These are phyloP conservation scores for Talaromyces albobiverticillius DNA, from an alignment of 2,329 filamentous ascomycete genomes.

Conservation along the genomic window DNA sequence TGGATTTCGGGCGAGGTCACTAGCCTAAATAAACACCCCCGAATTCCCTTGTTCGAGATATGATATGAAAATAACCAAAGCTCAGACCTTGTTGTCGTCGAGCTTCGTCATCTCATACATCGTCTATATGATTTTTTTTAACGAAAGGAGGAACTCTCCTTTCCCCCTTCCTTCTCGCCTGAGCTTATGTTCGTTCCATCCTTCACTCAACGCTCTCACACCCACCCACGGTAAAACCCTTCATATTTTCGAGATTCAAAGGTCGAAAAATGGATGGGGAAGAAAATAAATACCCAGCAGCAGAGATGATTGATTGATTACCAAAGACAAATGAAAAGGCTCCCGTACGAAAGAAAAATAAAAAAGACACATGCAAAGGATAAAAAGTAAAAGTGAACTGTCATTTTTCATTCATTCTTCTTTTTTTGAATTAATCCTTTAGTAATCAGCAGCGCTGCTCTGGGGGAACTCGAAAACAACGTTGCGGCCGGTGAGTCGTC, in stretches of 20 bases:
- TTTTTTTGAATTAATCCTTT: constrained; percentile 31
- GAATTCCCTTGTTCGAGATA: not conserved
- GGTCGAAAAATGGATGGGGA: constrained; percentile 1
- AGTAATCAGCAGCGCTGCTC: constrained; percentile 74
- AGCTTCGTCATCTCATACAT: not conserved
- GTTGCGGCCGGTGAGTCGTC: constrained; percentile 90
- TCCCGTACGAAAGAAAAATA: constrained; percentile 24
- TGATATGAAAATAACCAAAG: not conserved
- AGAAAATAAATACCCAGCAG: constrained; percentile 13
- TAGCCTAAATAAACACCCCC: not conserved
- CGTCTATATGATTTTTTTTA: not conserved
- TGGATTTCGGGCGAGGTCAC: not conserved
- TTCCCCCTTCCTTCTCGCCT: constrained; percentile 10
- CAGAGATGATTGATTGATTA: constrained; percentile 17
- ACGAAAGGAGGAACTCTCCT: not conserved
- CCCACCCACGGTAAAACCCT: not conserved
- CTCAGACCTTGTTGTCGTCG: not conserved
- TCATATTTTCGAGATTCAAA: constrained; percentile 1
- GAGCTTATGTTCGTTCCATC: not conserved
- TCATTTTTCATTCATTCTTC: constrained; percentile 2
- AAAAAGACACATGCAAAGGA: constrained; percentile 23
- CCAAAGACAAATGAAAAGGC: constrained; percentile 17
- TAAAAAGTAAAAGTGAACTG: not conserved
- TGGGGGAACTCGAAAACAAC: constrained; percentile 99
- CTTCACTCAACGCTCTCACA: constrained; percentile 3